phyloP scores from a whole-genome alignment of 2,329 filamentous ascomycete genomes.

The Fusarium verticillioides region DNA sequence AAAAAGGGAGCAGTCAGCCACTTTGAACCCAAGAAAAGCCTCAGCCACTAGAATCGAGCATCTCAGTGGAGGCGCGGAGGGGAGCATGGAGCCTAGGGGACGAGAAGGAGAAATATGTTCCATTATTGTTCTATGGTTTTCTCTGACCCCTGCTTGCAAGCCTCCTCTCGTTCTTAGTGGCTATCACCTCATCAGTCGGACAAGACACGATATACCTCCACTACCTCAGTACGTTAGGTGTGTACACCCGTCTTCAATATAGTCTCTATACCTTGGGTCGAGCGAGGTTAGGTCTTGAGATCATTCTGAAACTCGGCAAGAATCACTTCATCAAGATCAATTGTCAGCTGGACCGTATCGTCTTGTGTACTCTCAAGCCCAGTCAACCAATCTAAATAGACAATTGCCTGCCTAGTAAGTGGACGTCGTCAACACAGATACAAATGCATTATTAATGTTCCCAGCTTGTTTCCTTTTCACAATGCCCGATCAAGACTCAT shows the following conservation, averaged over 20 bases:
- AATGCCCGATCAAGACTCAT: conserved; percentile 52
- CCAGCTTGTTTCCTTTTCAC: conserved; percentile 16
- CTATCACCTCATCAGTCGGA: conserved; percentile 16
- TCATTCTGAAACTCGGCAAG: not conserved
- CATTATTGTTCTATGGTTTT: conserved; percentile 31
- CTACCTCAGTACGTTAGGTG: not conserved
- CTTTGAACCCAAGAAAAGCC: conserved; percentile 8
- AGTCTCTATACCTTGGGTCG: not conserved
- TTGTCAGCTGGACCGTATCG: not conserved
- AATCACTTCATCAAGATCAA: not conserved
- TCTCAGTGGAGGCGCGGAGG: conserved; percentile 20
- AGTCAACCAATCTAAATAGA: not conserved
- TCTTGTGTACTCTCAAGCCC: not conserved
- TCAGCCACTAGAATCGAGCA: conserved; percentile 26
- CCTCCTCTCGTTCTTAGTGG: conserved; percentile 12
- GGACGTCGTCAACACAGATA: not conserved
- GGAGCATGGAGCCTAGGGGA: not conserved
- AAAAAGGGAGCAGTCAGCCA: conserved; percentile 21
- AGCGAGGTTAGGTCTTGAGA: not conserved
- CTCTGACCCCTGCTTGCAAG: conserved; percentile 20
- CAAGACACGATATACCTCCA: conserved; percentile 14
- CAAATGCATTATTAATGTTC: conserved; percentile 28
- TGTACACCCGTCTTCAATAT: not conserved
- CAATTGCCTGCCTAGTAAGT: not conserved
- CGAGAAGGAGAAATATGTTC: conserved; percentile 17